Evolutionary conservation across 1,284 basidiomycete genomes (phyloP).

Genomic region (Austropuccinia psidii): DNA sequence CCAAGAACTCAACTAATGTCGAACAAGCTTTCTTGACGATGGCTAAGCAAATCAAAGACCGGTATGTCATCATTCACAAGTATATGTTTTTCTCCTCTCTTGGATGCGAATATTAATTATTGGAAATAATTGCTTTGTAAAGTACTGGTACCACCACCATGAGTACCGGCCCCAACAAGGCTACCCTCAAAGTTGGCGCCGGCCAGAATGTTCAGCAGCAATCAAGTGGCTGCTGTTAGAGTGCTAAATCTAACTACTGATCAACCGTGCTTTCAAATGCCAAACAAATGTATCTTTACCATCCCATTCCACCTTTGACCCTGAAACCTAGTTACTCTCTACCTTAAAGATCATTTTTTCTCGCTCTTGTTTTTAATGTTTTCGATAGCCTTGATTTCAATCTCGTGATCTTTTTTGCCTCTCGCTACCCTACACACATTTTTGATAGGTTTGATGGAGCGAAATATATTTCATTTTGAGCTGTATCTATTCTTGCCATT

Average conservation of each 20-base stretch:
- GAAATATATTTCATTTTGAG: too few species aligned
- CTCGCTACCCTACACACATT: too few species aligned
- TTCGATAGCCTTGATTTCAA: too few species aligned
- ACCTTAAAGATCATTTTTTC: too few species aligned
- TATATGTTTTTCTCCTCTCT: neutral
- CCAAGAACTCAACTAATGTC: slow-evolving; percentile 9
- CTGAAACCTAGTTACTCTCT: too few species aligned
- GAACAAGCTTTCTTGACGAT: slow-evolving; percentile 35
- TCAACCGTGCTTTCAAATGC: too few species aligned
- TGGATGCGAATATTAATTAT: neutral
- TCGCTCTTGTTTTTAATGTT: too few species aligned
- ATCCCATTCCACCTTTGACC: too few species aligned
- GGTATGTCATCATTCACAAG: slow-evolving; percentile 41
- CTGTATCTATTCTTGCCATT: too few species aligned
- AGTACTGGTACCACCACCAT: slow-evolving; percentile 54
- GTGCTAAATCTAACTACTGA: neutral
- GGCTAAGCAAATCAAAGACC: slow-evolving; percentile 88
- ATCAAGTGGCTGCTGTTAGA: slow-evolving; percentile 65
- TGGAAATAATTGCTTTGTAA: slow-evolving; percentile 20
- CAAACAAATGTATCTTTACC: too few species aligned
- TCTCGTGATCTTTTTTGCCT: too few species aligned
- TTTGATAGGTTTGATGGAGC: too few species aligned
- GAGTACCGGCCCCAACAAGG: slow-evolving; percentile 51
- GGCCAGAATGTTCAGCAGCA: slow-evolving; percentile 68
- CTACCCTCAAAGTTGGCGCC: slow-evolving; percentile 52